phyloP scores from a whole-genome alignment of 2,329 filamentous ascomycete genomes.

The Arthrobotrys pseudoclavata region DNA sequence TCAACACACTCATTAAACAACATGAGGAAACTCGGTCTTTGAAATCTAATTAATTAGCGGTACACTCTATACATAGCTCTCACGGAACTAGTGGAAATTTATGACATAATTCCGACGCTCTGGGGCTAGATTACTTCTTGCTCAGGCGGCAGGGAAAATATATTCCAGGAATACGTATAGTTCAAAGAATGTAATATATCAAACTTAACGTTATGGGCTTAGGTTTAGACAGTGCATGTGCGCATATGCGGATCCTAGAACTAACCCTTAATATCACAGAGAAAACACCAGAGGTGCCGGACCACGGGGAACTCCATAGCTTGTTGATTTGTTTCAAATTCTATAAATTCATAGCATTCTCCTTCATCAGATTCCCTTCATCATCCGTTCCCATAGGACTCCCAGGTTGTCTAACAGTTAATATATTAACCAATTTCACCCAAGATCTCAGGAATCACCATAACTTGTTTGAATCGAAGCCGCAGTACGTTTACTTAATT shows the following conservation, averaged over 20 bases:
- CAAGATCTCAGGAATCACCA: background rate
- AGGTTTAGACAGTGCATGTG: background rate
- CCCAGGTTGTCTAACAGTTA: background rate
- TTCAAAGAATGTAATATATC: background rate
- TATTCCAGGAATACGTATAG: background rate
- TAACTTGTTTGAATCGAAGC: background rate
- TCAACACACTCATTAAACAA: no score
- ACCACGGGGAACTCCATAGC: background rate
- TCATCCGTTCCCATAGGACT: background rate
- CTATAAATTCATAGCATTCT: conserved; percentile 43
- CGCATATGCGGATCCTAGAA: background rate
- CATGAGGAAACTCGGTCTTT: no score
- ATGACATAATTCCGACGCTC: conserved; percentile 8
- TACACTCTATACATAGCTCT: background rate
- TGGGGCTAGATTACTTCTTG: background rate
- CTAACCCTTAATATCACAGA: background rate
- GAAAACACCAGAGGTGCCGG: background rate
- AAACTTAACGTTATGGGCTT: conserved; percentile 8
- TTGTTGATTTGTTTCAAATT: background rate
- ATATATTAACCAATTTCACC: background rate
- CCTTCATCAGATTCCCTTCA: background rate
- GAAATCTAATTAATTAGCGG: no score
- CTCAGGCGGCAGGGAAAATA: background rate
- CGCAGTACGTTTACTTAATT: background rate
- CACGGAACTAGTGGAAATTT: conserved; percentile 5